Percentiles rank a stretch among this genome's conserved stretches.
These are phyloP conservation scores for Aspergillus felis DNA, from an alignment of 2,329 filamentous ascomycete species.

Conservation along the genomic window DNA sequence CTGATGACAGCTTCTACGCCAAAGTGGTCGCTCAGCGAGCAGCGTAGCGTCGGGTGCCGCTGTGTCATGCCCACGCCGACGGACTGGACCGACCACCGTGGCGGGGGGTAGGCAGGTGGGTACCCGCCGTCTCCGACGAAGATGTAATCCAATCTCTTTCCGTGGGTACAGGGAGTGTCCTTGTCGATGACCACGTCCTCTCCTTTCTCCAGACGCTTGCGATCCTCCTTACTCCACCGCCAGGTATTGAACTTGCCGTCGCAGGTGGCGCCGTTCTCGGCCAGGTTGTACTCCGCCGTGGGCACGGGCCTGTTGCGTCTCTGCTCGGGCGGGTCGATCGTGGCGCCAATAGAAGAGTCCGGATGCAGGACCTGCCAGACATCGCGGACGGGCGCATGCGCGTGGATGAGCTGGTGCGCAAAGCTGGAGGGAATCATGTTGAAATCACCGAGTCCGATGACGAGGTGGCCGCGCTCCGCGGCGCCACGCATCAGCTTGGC, in stretches of 20 bases:
- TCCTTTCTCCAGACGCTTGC: constrained; percentile 63
- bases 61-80: constrained; percentile 74
- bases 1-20: constrained; percentile 76
- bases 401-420: constrained; percentile 76
- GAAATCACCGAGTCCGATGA: constrained; percentile 86
- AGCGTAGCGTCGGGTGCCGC: constrained; percentile 74
- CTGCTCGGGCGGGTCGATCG: constrained; percentile 63
- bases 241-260: constrained; percentile 87
- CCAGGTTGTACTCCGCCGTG: constrained; percentile 71
- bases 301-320: constrained; percentile 65
- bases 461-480: constrained; percentile 73
- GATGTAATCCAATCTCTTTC: constrained; percentile 92
- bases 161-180: constrained; percentile 64
- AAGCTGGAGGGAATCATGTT: constrained; percentile 91
- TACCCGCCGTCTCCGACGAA: constrained; percentile 64
- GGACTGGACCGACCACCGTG: constrained; percentile 65
- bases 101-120: constrained; percentile 24
- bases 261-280: constrained; percentile 80
- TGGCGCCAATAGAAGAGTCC: constrained; percentile 73
- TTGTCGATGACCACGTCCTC: constrained; percentile 62
- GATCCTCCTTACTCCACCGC: constrained; percentile 74
- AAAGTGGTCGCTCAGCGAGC: constrained; percentile 92
- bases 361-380: constrained; percentile 83
- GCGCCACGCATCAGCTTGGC: constrained; percentile 82
- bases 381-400: constrained; percentile 73